Evolutionary conservation across 2,329 filamentous ascomycete genomes (phyloP).

Genomic region (Diaporthe eres): DNA sequence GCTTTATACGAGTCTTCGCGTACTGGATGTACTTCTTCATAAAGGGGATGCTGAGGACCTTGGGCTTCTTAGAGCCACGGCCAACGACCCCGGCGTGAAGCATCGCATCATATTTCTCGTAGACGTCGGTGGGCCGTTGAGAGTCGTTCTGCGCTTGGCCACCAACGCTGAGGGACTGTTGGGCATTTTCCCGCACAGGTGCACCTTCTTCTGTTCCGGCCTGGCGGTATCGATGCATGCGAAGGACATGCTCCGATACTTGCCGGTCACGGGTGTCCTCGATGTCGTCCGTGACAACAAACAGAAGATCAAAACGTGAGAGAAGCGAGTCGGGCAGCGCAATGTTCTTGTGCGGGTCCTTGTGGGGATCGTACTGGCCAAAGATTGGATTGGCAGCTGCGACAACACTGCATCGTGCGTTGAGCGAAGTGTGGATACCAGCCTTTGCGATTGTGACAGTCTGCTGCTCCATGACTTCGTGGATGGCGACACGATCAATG

Average conservation of each 20-base stretch:
- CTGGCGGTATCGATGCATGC: conserved; percentile 96
- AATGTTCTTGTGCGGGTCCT: conserved; percentile 99
- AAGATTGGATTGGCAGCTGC: conserved; percentile 98
- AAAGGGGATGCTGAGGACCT: conserved; percentile 95
- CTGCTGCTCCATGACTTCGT: conserved; percentile 99
- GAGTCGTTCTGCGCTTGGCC: conserved; percentile 81
- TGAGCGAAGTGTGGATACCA: conserved; percentile 96
- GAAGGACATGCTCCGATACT: conserved; percentile 95
- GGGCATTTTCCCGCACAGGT: conserved; percentile 88
- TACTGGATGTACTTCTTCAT: conserved; percentile 99
- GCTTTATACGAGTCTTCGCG: conserved; percentile 92
- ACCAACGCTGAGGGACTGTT: conserved; percentile 89
- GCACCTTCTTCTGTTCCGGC: conserved; percentile 94
- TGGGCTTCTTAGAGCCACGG: conserved; percentile 81
- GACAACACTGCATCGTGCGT: conserved; percentile 95
- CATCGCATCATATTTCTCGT: conserved; percentile 97
- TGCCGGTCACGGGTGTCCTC: conserved; percentile 92
- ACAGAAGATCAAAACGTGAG: conserved; percentile 98
- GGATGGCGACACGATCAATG: conserved; percentile 96
- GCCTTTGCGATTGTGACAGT: conserved; percentile 99
- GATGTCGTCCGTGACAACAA: conserved; percentile 98
- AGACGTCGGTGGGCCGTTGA: conserved; percentile 87
- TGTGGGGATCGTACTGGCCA: conserved; percentile 98
- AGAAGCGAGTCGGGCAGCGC: conserved; percentile 95
- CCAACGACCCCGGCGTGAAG: conserved; percentile 92